Evolutionary conservation across 2,329 filamentous ascomycete species (phyloP).

Genomic region (Aspergillus brasiliensis): DNA sequence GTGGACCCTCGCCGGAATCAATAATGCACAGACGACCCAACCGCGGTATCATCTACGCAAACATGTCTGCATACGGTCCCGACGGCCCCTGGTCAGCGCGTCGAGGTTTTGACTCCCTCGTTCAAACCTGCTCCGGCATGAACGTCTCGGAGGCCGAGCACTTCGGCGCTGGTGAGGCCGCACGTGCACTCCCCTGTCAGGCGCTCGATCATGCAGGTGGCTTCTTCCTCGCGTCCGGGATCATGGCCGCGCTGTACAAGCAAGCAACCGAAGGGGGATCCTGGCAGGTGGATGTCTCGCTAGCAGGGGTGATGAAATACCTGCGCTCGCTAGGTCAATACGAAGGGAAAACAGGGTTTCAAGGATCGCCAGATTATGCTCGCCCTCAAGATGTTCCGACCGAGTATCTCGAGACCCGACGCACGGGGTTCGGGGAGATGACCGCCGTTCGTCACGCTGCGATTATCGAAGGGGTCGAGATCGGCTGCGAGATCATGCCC

Average conservation of each 20-base stretch:
- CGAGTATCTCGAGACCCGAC: slow-evolving; percentile 47
- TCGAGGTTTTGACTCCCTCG: slow-evolving; percentile 59
- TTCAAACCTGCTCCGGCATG: slow-evolving; percentile 59
- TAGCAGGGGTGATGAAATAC: slow-evolving; percentile 60
- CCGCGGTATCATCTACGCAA: slow-evolving; percentile 51
- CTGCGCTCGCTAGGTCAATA: slow-evolving; percentile 58
- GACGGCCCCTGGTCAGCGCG: slow-evolving; percentile 50
- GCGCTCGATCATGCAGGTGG: slow-evolving; percentile 60
- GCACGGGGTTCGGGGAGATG: slow-evolving; percentile 52
- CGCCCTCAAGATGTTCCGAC: slow-evolving; percentile 33
- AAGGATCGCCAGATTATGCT: slow-evolving; percentile 33
- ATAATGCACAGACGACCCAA: slow-evolving; percentile 43
- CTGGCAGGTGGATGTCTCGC: slow-evolving; percentile 57
- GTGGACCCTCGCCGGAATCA: slow-evolving; percentile 45
- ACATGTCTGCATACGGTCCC: slow-evolving; percentile 56
- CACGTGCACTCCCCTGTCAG: slow-evolving; percentile 55
- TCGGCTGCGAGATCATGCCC: slow-evolving; percentile 57
- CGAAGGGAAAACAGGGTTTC: slow-evolving; percentile 48
- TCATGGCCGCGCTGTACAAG: slow-evolving; percentile 55
- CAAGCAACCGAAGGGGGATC: slow-evolving; percentile 49
- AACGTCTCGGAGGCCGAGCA: slow-evolving; percentile 58
- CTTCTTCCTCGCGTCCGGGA: slow-evolving; percentile 57
- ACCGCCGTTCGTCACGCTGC: slow-evolving; percentile 54
- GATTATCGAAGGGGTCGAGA: slow-evolving; percentile 46
- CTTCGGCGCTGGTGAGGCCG: slow-evolving; percentile 41